phyloP scores from a whole-genome alignment of 495 filamentous ascomycete species.

The Trichoderma parareesei region DNA sequence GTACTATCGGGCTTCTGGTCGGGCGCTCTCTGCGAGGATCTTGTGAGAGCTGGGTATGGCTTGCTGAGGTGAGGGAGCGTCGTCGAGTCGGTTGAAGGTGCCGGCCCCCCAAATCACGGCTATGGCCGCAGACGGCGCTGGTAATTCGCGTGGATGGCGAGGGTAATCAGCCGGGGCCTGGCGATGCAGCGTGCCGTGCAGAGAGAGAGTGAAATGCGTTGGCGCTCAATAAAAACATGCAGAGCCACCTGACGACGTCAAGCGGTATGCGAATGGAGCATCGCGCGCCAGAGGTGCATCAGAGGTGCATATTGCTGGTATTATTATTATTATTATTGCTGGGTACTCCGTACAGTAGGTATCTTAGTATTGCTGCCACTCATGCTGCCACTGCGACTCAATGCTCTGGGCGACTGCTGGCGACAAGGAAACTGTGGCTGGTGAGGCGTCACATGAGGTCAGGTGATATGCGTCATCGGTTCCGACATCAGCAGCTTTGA shows the following conservation, averaged over 20 bases:
- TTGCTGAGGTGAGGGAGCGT: background rate
- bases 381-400: background rate
- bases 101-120: constrained; percentile 2
- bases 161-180: background rate
- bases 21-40: background rate
- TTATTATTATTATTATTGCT: too few relatives aligned
- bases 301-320: background rate
- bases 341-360: too few relatives aligned
- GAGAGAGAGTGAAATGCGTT: constrained; percentile 2
- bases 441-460: background rate
- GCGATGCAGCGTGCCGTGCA: background rate
- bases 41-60: background rate
- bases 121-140: background rate
- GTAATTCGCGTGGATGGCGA: background rate
- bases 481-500: too few relatives aligned
- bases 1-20: background rate
- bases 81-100: background rate
- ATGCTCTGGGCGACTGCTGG: background rate
- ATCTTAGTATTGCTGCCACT: too few relatives aligned
- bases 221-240: constrained; percentile 7
- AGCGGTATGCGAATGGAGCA: constrained; percentile 10
- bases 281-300: constrained; percentile 2
- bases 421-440: background rate
- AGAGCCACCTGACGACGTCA: constrained; percentile 10
- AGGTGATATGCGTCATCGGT: background rate